Evolutionary conservation across 2,329 filamentous ascomycete genomes (phyloP).

Genomic region (Diplodia mutila): DNA sequence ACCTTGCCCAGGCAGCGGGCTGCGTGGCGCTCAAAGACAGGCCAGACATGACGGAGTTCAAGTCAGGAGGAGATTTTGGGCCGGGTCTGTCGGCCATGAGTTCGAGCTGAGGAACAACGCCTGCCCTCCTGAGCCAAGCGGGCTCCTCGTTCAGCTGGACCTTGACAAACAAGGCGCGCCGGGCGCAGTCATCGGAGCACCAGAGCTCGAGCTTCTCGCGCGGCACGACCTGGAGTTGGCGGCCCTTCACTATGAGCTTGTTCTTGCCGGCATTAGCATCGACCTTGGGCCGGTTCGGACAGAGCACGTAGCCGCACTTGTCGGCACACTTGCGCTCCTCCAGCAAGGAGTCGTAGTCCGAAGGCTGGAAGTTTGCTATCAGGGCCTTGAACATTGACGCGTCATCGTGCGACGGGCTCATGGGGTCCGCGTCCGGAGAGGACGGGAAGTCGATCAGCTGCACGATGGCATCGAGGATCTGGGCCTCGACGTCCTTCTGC

Average conservation of each 20-base stretch:
- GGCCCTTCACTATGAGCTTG: constrained; percentile 66
- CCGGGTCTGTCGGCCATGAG: constrained; percentile 30
- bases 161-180: constrained; percentile 80
- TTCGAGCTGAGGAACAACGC: constrained; percentile 42
- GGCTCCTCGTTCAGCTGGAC: constrained; percentile 86
- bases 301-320: constrained; percentile 83
- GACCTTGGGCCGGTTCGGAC: constrained; percentile 64
- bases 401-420: constrained; percentile 62
- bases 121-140: constrained; percentile 76
- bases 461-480: constrained; percentile 74
- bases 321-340: constrained; percentile 84
- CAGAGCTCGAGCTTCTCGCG: constrained; percentile 78
- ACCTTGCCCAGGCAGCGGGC: constrained; percentile 3
- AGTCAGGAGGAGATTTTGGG: neutral
- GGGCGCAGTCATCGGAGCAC: constrained; percentile 81
- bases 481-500: constrained; percentile 75
- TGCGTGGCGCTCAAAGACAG: neutral
- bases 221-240: constrained; percentile 67
- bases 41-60: constrained; percentile 16
- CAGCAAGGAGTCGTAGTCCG: constrained; percentile 87
- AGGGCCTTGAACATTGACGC: constrained; percentile 65
- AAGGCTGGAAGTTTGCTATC: constrained; percentile 76
- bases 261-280: constrained; percentile 55
- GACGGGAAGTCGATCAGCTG: constrained; percentile 68
- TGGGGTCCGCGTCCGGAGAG: constrained; percentile 54